Evolutionary conservation across 2,329 filamentous ascomycete genomes (phyloP), one percentile per base, ranked within the genome.

Genomic region (Domatiomyces globalis): DNA sequence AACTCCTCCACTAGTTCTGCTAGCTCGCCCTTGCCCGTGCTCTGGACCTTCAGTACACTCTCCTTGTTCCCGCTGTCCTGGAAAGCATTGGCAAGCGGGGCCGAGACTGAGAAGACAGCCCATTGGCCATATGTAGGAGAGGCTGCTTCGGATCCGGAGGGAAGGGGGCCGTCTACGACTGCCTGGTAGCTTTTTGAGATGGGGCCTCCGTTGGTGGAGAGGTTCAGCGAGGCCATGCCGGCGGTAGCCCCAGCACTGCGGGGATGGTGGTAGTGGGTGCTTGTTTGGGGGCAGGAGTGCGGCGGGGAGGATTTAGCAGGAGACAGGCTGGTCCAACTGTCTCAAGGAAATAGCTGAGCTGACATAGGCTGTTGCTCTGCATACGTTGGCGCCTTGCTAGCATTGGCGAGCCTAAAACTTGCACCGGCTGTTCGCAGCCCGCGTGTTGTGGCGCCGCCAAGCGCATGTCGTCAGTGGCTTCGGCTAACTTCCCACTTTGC

Each of bases 41-140:
- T 83, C 67, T 96, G 88, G 49, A 98, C 90, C 71, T 95, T 96
- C 60, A 98, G 73, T 1, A 95, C 80, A 67, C 90, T 96, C 71
- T 96, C 90, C 72, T 95, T 96, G 59, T 80, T 76, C 42, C 79
- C 83, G 52, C 79, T 76, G 65, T 92, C 86, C 69, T 95, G 87
- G 68, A 98, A 98, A 54, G 89, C 89, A 71, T 85, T 96, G 66
- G 87, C 78, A 43, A 98, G 79, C 50, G 92, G 92, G 54, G 90
- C 86, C 66, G 92, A 86, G 43, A 98, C 92, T 6, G 86, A 85
- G 71, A 94, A 95, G 55, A 98, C 74, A 18, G 87, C 90, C 92
- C 92, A 98, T 73, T 90, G 86, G 56, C 80, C 88, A 64, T 85
- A 86, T 46, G 88, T 95, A 42, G 86, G 78, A 46, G 89, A 95